Evolutionary conservation across 2,329 filamentous ascomycete species (phyloP), one percentile per base, ranked within the genome.

Genomic region (Cercospora zeae-maydis): DNA sequence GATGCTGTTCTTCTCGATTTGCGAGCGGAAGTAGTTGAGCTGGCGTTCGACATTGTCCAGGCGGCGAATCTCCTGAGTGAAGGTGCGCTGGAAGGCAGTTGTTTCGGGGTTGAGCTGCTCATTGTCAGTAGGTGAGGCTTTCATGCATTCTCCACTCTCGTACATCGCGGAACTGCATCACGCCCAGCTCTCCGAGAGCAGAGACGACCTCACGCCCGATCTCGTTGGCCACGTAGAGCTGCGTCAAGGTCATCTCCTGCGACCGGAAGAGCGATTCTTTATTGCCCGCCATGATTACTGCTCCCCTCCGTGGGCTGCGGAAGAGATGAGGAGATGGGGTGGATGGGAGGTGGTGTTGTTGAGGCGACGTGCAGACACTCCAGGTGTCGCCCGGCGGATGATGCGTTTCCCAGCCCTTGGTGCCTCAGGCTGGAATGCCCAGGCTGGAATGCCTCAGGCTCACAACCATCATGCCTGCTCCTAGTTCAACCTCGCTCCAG

Each of bases 201-300:
- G 93, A 96, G 67, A 98, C 93, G 73, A 97, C 93, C 82, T 99
- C 96, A 76, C 95, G 88, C 72, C 95, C 93, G 72, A 99, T 98
- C 84, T 99, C 95, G 77, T 97, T 98, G 75, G 95, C 92, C 74
- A 99, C 96, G 81, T 98, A 99, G 75, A 99, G 89, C 88, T 99
- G 95, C 75, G 96, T 96, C 89, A 99, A 89, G 85, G 92, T 97
- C 95, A 99, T 99, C 80, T 97, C 91, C 91, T 92, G 91, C 77
- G 95, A 99, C 86, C 96, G 93, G 88, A 99, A 98, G 83, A 97
- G 91, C 79, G 93, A 96, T 82, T 98, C 92, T 81, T 91, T 82
- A 58, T 77, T 74, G 61, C 83, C 80, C 79, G 82, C 85, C 86
- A 88, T 88, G 61, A 64, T 70, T 63, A 45, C 60, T 47, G 39